Evolutionary conservation across 2,329 filamentous ascomycete species (phyloP).

Genomic region (Clonostachys rosea): DNA sequence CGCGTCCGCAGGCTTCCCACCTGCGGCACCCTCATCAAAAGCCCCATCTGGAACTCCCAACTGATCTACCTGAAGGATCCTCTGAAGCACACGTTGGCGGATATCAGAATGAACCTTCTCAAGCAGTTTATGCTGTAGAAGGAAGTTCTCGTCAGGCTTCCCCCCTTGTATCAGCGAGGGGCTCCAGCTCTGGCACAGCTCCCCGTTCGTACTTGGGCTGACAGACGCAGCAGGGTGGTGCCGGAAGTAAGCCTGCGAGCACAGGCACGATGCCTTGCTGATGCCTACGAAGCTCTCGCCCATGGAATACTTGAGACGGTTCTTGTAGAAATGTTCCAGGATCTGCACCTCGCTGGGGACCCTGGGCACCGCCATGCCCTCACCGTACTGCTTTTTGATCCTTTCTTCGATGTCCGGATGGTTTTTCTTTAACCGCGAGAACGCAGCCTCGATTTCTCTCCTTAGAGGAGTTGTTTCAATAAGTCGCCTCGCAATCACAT

Average conservation of each 20-base stretch:
- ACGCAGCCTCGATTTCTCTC: constrained; percentile 7
- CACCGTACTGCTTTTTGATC: constrained; percentile 9
- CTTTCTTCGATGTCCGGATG: too few relatives aligned
- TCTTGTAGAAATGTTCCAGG: constrained; percentile 36
- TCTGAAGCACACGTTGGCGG: too few relatives aligned
- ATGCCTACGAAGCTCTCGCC: constrained; percentile 40
- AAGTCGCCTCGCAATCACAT: neutral
- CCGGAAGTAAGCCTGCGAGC: constrained; percentile 37
- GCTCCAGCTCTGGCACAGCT: too few relatives aligned
- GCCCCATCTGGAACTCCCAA: too few relatives aligned
- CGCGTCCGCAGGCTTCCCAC: too few relatives aligned
- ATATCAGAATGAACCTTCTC: too few relatives aligned
- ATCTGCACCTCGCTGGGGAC: constrained; percentile 42
- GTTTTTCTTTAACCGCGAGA: neutral
- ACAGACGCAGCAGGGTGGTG: constrained; percentile 22
- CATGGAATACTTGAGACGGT: constrained; percentile 22
- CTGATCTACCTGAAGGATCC: too few relatives aligned
- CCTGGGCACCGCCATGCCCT: constrained; percentile 14
- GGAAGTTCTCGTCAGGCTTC: too few relatives aligned
- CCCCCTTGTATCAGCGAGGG: too few relatives aligned
- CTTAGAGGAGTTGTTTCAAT: neutral
- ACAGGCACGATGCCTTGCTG: constrained; percentile 47
- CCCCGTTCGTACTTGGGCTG: too few relatives aligned
- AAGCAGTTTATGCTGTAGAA: too few relatives aligned
- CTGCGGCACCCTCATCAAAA: too few relatives aligned